A percentile compares a stretch with the other conserved stretches of the same genome.
phyloP scores from a whole-genome alignment of 2,329 filamentous ascomycete genomes.

The Fusarium dimerum region DNA sequence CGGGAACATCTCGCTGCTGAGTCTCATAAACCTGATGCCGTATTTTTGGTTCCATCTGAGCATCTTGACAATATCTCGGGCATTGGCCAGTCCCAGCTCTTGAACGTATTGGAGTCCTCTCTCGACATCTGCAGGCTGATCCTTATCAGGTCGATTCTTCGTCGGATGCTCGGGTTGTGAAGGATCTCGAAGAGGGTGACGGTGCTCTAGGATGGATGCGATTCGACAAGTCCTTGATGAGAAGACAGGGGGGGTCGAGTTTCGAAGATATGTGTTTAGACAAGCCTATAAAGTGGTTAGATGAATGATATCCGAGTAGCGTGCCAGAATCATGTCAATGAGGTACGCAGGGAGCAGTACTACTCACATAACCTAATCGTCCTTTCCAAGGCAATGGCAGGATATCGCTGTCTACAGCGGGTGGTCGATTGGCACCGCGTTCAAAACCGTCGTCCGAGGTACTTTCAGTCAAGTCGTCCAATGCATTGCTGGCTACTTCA shows the following conservation, averaged over 20 bases:
- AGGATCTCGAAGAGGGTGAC: constrained; percentile 77
- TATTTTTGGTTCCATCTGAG: constrained; percentile 90
- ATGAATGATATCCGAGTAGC: too few relatives aligned
- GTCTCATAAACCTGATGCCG: constrained; percentile 85
- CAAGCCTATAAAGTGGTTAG: constrained; percentile 60
- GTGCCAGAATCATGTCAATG: background rate
- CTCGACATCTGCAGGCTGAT: constrained; percentile 63
- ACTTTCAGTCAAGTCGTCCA: constrained; percentile 21
- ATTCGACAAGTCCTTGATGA: constrained; percentile 90
- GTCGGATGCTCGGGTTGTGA: constrained; percentile 75
- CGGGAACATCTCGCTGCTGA: constrained; percentile 96
- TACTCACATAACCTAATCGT: constrained; percentile 78
- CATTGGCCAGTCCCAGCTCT: constrained; percentile 77
- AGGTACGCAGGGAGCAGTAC: constrained; percentile 6
- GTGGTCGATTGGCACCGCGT: constrained; percentile 56
- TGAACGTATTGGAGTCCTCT: constrained; percentile 75
- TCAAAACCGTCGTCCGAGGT: constrained; percentile 29
- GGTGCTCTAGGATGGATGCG: constrained; percentile 84
- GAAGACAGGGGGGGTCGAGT: constrained; percentile 81
- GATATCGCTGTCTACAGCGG: constrained; percentile 79
- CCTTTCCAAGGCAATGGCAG: constrained; percentile 91
- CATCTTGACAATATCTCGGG: constrained; percentile 81
- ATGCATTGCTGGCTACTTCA: constrained; percentile 23
- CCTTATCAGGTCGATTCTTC: constrained; percentile 83
- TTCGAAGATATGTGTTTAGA: constrained; percentile 86